Percentiles rank a stretch among this genome's conserved stretches.
Conservation (phyloP, 768 basidiomycete genomes). For the Fistulinella prunicolor region DNA sequence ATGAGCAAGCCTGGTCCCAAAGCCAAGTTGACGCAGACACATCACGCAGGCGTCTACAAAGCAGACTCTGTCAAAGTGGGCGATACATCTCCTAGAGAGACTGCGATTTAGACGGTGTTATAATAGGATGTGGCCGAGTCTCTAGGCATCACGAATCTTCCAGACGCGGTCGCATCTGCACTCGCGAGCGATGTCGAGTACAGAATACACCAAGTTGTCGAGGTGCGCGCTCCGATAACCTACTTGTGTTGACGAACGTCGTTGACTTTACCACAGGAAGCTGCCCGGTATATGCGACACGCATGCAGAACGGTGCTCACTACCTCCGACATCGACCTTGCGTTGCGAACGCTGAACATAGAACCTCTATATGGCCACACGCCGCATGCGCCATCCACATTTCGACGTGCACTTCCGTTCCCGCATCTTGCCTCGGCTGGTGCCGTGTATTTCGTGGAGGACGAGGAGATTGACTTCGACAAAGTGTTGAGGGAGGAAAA, state of each 20-base stretch:
- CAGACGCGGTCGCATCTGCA: constrained; percentile 76
- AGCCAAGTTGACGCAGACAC: constrained; percentile 42
- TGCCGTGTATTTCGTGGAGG: constrained; percentile 89
- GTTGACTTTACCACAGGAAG: constrained; percentile 51
- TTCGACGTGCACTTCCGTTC: constrained; percentile 47
- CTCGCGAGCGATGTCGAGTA: constrained; percentile 97
- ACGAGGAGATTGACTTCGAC: constrained; percentile 97
- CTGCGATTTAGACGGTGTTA: constrained; percentile 10
- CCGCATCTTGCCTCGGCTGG: constrained; percentile 49
- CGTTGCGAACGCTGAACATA: constrained; percentile 90
- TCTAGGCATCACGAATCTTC: constrained; percentile 67
- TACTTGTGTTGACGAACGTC: background rate
- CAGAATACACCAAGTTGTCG: constrained; percentile 90
- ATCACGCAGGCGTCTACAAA: constrained; percentile 62
- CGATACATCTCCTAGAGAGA: constrained; percentile 10
- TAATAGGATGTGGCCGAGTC: constrained; percentile 92
- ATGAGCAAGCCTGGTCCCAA: constrained; percentile 48
- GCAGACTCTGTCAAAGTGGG: constrained; percentile 60
- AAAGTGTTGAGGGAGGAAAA: constrained; percentile 85
- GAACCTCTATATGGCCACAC: constrained; percentile 83
- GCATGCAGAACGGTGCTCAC: constrained; percentile 87
- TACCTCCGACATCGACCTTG: constrained; percentile 89
- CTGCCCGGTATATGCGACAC: constrained; percentile 95
- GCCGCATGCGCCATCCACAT: constrained; percentile 32
- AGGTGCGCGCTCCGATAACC: constrained; percentile 50